Evolutionary conservation across 495 filamentous ascomycete species (phyloP).

Genomic region (Lophiotrema nucula): DNA sequence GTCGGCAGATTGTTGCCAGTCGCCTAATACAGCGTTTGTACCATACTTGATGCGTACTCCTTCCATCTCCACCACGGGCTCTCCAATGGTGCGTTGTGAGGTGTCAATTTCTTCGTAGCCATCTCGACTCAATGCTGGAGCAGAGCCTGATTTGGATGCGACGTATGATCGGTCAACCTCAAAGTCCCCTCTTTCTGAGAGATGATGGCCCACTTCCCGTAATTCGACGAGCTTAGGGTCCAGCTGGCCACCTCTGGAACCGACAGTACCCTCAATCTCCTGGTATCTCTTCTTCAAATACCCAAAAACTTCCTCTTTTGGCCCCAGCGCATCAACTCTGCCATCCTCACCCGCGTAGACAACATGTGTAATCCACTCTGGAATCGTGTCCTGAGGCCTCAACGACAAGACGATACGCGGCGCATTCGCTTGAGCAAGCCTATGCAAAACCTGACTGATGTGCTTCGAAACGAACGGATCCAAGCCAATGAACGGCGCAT

Average conservation of each 20-base stretch:
- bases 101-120: conserved; percentile 30
- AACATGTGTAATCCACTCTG: conserved; percentile 85
- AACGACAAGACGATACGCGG: conserved; percentile 75
- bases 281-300: conserved; percentile 48
- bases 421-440: conserved; percentile 59
- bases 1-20: conserved; percentile 64
- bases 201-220: conserved; percentile 50
- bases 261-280: conserved; percentile 2
- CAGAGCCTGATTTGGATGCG: conserved; percentile 6
- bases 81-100: conserved; percentile 39
- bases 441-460: conserved; percentile 66
- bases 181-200: conserved; percentile 49
- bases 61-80: conserved; percentile 80
- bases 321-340: conserved; percentile 56
- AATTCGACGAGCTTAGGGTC: conserved; percentile 54
- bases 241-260: conserved; percentile 30
- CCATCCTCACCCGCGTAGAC: conserved; percentile 63
- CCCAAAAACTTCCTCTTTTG: conserved; percentile 53
- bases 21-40: conserved; percentile 69
- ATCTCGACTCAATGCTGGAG: conserved; percentile 37
- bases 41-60: conserved; percentile 79
- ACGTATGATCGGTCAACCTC: conserved; percentile 31
- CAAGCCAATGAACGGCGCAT: conserved; percentile 96
- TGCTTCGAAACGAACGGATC: conserved; percentile 74
- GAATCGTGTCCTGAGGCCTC: conserved; percentile 79